Conservation (phyloP, 2,329 filamentous ascomycete genomes). For the Colletotrichum trifolii region DNA sequence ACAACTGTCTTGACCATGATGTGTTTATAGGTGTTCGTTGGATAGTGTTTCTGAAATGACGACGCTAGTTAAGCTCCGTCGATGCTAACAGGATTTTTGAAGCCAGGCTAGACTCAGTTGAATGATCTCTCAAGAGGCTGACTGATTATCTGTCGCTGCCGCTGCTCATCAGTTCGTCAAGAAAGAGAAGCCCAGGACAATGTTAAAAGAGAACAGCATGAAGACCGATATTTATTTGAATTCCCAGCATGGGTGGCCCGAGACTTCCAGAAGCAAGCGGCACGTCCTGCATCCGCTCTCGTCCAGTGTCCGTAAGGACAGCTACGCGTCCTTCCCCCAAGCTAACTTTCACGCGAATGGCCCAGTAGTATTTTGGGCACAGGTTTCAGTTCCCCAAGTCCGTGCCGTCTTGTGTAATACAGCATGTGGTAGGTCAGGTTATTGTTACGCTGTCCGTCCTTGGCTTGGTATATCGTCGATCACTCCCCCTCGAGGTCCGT, state of each 20-base stretch:
- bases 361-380: conserved; percentile 23
- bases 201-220: neutral
- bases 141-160: too few species aligned
- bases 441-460: conserved; percentile 9
- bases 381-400: conserved; percentile 33
- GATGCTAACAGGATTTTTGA: too few species aligned
- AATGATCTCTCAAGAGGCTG: too few species aligned
- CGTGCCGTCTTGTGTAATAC: conserved; percentile 26
- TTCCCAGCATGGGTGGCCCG: conserved; percentile 3
- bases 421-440: conserved; percentile 27
- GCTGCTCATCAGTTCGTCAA: neutral
- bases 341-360: conserved; percentile 2
- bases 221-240: conserved; percentile 22
- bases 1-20: conserved; percentile 64
- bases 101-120: too few species aligned
- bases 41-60: neutral
- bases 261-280: conserved; percentile 13
- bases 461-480: conserved; percentile 19
- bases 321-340: conserved; percentile 16
- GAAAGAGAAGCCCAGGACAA: neutral
- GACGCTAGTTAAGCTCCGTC: neutral
- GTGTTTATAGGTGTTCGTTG: neutral
- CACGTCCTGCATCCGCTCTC: conserved; percentile 6
- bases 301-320: neutral
- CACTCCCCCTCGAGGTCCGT: conserved; percentile 20